Evolutionary conservation across 2,329 filamentous ascomycete species (phyloP).

Genomic region (Colletotrichum sp.): DNA sequence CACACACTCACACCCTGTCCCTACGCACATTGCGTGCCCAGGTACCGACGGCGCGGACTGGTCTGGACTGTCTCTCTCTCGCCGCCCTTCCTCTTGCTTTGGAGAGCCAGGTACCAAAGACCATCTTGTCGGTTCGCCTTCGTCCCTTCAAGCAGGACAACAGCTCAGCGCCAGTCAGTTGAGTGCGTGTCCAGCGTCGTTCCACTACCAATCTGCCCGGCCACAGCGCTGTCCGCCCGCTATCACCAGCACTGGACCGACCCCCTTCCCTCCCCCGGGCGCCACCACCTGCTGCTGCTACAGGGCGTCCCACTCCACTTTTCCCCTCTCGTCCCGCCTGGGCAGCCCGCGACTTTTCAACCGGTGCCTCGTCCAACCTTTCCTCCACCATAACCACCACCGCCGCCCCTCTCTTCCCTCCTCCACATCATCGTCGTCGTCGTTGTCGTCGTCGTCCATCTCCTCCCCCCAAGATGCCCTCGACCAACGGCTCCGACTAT

Average conservation of each 20-base stretch:
- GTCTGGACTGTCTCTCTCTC: neutral
- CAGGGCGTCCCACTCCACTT: neutral
- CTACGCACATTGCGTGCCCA: neutral
- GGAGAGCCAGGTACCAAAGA: neutral
- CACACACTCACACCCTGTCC: neutral
- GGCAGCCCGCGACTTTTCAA: neutral
- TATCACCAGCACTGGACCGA: neutral
- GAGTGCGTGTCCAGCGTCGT: neutral
- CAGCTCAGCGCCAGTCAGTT: neutral
- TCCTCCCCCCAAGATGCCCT: conserved; percentile 24
- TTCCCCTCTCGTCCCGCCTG: neutral
- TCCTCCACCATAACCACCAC: neutral
- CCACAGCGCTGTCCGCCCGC: neutral
- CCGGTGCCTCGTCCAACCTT: neutral
- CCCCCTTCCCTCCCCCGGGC: neutral
- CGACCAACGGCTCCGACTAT: conserved; percentile 51
- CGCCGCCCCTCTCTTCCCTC: neutral
- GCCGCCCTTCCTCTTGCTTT: neutral
- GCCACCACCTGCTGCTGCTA: neutral
- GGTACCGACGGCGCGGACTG: conserved; percentile 15
- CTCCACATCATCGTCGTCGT: neutral
- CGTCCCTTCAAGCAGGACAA: neutral
- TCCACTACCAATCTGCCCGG: neutral
- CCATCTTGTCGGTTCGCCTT: neutral
- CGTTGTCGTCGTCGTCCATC: neutral